These are phyloP conservation scores for Arthrobotrys iridis DNA, from an alignment of 2,329 filamentous ascomycete genomes.

Conservation along the genomic window DNA sequence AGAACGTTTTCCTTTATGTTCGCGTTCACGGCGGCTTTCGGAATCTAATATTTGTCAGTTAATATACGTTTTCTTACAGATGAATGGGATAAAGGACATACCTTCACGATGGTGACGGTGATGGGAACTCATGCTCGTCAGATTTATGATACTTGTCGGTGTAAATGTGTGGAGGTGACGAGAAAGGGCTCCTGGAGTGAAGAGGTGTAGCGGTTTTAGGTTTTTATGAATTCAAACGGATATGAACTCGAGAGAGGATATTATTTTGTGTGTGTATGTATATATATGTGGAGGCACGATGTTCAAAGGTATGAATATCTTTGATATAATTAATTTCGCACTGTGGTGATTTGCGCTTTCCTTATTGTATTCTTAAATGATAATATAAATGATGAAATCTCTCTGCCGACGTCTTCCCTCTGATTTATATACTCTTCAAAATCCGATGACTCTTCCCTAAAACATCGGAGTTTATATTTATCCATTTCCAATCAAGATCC, in stretches of 20 bases:
- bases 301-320: no score
- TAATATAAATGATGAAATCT: conserved; percentile 4
- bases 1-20: conserved; percentile 71
- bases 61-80: background rate
- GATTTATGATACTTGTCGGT: background rate
- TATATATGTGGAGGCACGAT: no score
- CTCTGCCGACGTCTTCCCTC: background rate
- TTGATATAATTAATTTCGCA: no score
- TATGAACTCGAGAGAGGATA: background rate
- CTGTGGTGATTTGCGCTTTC: no score
- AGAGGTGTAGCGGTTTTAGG: no score
- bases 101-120: conserved; percentile 24
- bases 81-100: no score
- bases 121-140: conserved; percentile 25
- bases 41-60: background rate
- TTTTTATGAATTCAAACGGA: background rate
- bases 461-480: background rate
- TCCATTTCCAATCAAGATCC: conserved; percentile 6
- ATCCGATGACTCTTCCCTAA: background rate
- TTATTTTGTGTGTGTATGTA: background rate
- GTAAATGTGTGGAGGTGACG: background rate
- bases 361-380: conserved; percentile 16
- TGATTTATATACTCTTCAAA: conserved; percentile 12
- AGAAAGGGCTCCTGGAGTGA: no score
- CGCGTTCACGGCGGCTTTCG: background rate